Evolutionary conservation across 2,329 filamentous ascomycete genomes (phyloP), one percentile per base, ranked within the genome.

Genomic region (Aureobasidium sp.): DNA sequence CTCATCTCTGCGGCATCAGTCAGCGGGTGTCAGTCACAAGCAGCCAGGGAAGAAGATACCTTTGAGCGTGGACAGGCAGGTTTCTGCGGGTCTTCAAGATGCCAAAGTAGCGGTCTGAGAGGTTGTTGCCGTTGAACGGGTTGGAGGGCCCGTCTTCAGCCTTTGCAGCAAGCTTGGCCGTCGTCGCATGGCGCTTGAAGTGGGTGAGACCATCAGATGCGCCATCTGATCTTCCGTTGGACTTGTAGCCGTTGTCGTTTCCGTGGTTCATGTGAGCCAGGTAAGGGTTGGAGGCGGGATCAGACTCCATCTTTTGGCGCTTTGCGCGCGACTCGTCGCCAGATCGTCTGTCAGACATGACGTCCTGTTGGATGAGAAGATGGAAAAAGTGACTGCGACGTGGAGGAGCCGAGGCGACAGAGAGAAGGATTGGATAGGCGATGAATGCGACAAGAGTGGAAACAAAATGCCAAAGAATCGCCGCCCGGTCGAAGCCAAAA

Each of bases 51-150:
- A 42, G 3, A 5, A 37, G 25, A 21, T 71, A 88, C 78, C 90
- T 84, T 71, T 98, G 93, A 66, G 89, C 85, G 71, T 95, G 85
- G 38, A 98, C 93, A 12, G 93, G 93, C 57, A 98, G 79, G 62
- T 90, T 85, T 66, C 90, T 82, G 62, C 93, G 80, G 53, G 80
- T 81, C 73, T 91, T 81, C 63, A 98, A 74, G 66, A 98, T 98
- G 64, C 83, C 82, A 70, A 96, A 89, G 76, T 98, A 98, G 65
- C 86, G 83, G 61, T 83, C 79, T 40, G 89, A 90, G 63, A 95
- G 84, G 12, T 81, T 75, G 55, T 79, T 74, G 56, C 84, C 83
- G 44, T 84, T 98, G 75, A 96, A 96, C 19, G 91, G 85, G 67
- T 96, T 98, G 61, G 77, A 70, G 17, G 89, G 85, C 12, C 84